These are phyloP conservation scores for Entomortierella lignicola DNA, from an alignment of 192 early-diverging fungal species.

Conservation along the genomic window DNA sequence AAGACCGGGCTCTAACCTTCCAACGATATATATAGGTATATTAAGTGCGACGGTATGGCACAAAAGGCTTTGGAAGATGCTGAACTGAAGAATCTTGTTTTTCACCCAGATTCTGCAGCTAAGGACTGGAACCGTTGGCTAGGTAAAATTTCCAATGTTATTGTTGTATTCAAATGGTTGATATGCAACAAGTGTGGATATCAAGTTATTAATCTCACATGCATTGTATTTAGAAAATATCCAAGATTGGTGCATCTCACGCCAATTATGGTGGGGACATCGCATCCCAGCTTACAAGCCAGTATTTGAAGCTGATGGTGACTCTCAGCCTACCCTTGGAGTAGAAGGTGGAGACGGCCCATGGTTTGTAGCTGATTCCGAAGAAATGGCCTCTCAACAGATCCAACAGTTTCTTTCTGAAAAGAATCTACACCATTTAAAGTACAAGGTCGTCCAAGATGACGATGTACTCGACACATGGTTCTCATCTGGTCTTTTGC, in stretches of 20 bases:
- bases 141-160: slow-evolving; percentile 48
- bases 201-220: neutral
- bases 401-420: slow-evolving; percentile 62
- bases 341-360: slow-evolving; percentile 54
- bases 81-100: slow-evolving; percentile 66
- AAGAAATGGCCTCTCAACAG: slow-evolving; percentile 67
- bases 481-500: slow-evolving; percentile 96
- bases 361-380: slow-evolving; percentile 75
- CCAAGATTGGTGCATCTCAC: slow-evolving; percentile 98
- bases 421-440: slow-evolving; percentile 48
- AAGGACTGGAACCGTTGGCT: slow-evolving; percentile 94
- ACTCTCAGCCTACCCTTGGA: neutral
- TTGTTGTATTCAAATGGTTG: neutral
- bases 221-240: slow-evolving; percentile 61
- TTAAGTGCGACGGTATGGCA: slow-evolving; percentile 84
- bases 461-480: slow-evolving; percentile 97
- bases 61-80: slow-evolving; percentile 75
- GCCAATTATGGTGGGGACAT: slow-evolving; percentile 99
- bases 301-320: slow-evolving; percentile 54
- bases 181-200: neutral
- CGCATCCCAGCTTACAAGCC: slow-evolving; percentile 91
- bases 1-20: neutral
- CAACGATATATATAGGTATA: slow-evolving; percentile 64
- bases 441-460: slow-evolving; percentile 71
- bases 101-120: slow-evolving; percentile 78